These are phyloP conservation scores for Scedosporium apiospermum DNA, from an alignment of 2,329 filamentous ascomycete genomes.

Conservation along the genomic window DNA sequence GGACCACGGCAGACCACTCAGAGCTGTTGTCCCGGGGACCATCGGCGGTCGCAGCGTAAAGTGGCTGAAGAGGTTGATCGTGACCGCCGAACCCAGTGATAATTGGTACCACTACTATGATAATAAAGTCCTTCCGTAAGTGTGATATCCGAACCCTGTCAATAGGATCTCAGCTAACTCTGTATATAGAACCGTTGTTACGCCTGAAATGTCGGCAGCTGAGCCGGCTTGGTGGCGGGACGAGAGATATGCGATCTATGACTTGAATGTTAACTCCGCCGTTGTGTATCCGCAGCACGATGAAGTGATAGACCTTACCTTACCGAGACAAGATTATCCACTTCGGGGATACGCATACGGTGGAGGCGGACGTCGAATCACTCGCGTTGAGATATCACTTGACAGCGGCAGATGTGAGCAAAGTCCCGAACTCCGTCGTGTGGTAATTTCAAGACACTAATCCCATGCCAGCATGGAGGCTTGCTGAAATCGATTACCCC, in stretches of 20 bases:
- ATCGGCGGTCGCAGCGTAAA: slow-evolving; percentile 91
- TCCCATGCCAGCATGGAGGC: slow-evolving; percentile 42
- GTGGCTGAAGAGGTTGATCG: slow-evolving; percentile 74
- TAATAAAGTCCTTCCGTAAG: slow-evolving; percentile 67
- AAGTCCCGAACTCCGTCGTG: not conserved
- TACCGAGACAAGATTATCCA: slow-evolving; percentile 17
- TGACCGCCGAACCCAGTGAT: slow-evolving; percentile 71
- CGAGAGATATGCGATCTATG: slow-evolving; percentile 87
- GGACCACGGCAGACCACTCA: slow-evolving; percentile 77
- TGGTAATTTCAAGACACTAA: no score
- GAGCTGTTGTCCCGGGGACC: slow-evolving; percentile 79
- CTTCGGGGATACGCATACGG: slow-evolving; percentile 79
- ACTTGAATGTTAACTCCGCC: slow-evolving; percentile 79
- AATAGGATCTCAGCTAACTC: not conserved
- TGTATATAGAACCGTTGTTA: not conserved
- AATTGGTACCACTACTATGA: slow-evolving; percentile 97
- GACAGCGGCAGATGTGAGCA: slow-evolving; percentile 7
- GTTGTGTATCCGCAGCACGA: slow-evolving; percentile 72
- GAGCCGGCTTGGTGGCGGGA: slow-evolving; percentile 69
- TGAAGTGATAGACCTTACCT: slow-evolving; percentile 40
- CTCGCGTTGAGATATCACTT: slow-evolving; percentile 34
- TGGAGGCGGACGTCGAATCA: slow-evolving; percentile 76
- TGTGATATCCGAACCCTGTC: not conserved
- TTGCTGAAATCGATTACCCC: slow-evolving; percentile 70
- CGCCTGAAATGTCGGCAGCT: slow-evolving; percentile 32